These are phyloP conservation scores for Penstemon eatonii DNA, from an alignment of 257 asterid genomes.

Conservation along the genomic window DNA sequence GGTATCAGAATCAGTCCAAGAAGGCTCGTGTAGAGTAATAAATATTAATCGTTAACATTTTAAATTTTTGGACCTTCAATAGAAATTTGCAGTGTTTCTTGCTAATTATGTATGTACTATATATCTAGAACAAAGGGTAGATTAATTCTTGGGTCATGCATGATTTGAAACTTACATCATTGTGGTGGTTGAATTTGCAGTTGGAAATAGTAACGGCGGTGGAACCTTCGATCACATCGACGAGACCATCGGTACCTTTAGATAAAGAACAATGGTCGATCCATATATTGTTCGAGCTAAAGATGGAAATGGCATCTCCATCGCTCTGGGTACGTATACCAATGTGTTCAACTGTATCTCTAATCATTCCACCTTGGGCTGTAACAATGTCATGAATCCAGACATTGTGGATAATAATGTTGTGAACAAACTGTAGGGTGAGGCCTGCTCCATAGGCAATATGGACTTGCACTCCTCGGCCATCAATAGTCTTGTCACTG, in stretches of 20 bases:
- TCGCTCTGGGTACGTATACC: constrained; percentile 71
- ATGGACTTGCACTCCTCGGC: constrained; percentile 63
- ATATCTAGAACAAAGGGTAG: too few species aligned
- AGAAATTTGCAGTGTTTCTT: too few species aligned
- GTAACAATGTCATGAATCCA: constrained; percentile 55
- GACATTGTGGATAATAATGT: constrained; percentile 66
- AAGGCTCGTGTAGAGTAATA: too few species aligned
- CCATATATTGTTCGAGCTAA: constrained; percentile 62
- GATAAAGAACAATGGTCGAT: constrained; percentile 68
- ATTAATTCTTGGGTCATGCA: not conserved
- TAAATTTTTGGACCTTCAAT: too few species aligned
- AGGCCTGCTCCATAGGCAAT: constrained; percentile 77
- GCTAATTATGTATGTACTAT: too few species aligned
- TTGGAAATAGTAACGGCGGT: constrained; percentile 85
- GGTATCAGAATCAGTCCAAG: too few species aligned
- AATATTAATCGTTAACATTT: too few species aligned
- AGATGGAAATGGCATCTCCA: constrained; percentile 69
- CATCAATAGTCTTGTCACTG: constrained; percentile 73
- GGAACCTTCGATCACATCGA: constrained; percentile 80
- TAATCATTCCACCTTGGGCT: constrained; percentile 54
- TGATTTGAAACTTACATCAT: constrained; percentile 49
- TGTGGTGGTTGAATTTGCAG: constrained; percentile 84
- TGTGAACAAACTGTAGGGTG: constrained; percentile 64
- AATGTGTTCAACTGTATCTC: constrained; percentile 53
- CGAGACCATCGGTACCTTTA: constrained; percentile 60